phyloP scores from a whole-genome alignment of 495 filamentous ascomycete species.

The Podospora pseudoanserina region DNA sequence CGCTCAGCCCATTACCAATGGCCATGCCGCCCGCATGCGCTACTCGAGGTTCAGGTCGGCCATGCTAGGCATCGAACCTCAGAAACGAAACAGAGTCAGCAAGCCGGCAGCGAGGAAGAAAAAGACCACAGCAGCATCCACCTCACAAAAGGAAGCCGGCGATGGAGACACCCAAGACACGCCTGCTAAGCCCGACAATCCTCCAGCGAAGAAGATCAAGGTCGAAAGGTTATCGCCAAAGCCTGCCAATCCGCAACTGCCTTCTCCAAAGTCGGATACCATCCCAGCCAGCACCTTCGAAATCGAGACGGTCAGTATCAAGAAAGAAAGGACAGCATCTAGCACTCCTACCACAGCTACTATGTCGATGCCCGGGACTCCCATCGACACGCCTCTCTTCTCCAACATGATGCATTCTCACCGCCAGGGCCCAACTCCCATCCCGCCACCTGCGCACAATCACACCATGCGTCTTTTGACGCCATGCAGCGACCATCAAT shows the following conservation, averaged over 20 bases:
- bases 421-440: conserved; percentile 10
- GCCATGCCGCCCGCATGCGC: conserved; percentile 78
- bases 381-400: background rate
- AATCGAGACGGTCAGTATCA: conserved; percentile 30
- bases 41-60: conserved; percentile 62
- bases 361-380: background rate
- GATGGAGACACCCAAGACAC: conserved; percentile 32
- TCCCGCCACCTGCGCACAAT: conserved; percentile 15
- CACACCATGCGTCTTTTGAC: conserved; percentile 38
- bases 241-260: background rate
- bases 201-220: background rate
- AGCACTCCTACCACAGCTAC: background rate
- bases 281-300: conserved; percentile 13
- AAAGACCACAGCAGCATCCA: conserved; percentile 16
- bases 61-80: conserved; percentile 41
- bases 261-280: conserved; percentile 11
- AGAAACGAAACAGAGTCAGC: conserved; percentile 36
- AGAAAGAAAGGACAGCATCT: conserved; percentile 28
- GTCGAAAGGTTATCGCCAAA: background rate
- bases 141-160: background rate
- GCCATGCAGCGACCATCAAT: conserved; percentile 38
- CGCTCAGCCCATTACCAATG: conserved; percentile 64
- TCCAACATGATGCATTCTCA: conserved; percentile 7
- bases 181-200: conserved; percentile 27
- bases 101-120: conserved; percentile 40